phyloP scores from a whole-genome alignment of 2,329 filamentous ascomycete genomes.

The Colletotrichum sp. region DNA sequence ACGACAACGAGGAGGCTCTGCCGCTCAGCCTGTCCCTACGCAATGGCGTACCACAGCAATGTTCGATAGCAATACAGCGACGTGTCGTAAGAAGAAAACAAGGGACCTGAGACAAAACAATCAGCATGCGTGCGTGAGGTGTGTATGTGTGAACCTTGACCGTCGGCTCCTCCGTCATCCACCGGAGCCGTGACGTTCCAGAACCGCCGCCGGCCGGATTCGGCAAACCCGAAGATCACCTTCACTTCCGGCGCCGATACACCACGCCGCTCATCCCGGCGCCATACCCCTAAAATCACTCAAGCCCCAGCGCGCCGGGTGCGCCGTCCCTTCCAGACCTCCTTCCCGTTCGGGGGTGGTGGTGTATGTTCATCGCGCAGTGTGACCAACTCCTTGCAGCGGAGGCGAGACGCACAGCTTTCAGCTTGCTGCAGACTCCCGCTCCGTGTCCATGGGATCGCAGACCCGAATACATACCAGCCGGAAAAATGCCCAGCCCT shows the following conservation, averaged over 20 bases:
- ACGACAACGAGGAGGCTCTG: not conserved
- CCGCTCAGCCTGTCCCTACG: not conserved
- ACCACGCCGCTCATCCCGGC: not conserved
- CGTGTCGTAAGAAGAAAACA: not conserved
- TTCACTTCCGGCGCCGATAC: not conserved
- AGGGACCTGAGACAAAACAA: not conserved
- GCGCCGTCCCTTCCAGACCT: not conserved
- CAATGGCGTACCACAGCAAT: not conserved
- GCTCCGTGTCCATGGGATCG: not conserved
- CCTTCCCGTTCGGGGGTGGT: not conserved
- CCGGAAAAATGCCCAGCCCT: not conserved
- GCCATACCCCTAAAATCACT: not conserved
- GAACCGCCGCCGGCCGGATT: not conserved
- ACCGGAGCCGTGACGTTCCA: not conserved
- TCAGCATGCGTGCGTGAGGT: not conserved
- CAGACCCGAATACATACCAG: not conserved
- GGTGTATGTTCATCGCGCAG: not conserved
- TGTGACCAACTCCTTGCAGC: not conserved
- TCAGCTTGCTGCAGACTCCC: not conserved
- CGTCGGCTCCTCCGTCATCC: not conserved
- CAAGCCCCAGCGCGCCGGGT: not conserved
- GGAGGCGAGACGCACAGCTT: not conserved
- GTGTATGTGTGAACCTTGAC: not conserved
- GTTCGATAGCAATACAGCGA: constrained; percentile 1
- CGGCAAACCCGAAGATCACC: not conserved